Evolutionary conservation across 176 grass and related monocot species (phyloP), one percentile per base, ranked within the genome.

Genomic region (Carex myosuroides): DNA sequence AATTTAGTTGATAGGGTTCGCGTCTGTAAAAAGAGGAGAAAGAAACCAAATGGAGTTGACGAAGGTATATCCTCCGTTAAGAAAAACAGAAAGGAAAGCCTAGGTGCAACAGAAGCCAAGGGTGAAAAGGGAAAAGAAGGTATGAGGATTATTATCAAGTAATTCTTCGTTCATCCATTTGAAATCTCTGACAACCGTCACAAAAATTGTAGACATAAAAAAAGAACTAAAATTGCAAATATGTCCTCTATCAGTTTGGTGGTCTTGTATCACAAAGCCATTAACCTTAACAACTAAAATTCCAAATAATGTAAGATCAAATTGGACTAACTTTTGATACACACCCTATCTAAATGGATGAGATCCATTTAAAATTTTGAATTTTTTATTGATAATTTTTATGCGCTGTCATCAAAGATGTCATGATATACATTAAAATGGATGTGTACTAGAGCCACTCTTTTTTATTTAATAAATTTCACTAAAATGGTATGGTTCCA

Each of bases 1-100:
- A 63, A 65, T 39, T 35, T 60, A 64, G 55, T 61, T 13, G 41
- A 72, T 64, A 60, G 60, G 68, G 22, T 87, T 74, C 52, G 69
- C 22, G 62, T 29, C 16, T 86, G 70, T 56, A 70, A 70, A 8
- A 35, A 62, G 21, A 50, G 69, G 64, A 88, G 26, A 68, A 84
- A 26, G 81, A 88, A 84, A 76, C 35, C 32, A 24, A 60, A 88
- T 42, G 60, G 35, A 42, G 32, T 13, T 65, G 79, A 65, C 0
- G 79, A 37, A 61, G 55, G 37, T 42, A 65, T 82, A 4, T 9
- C 54, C 12, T 8, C 35, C 3, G 12, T 65, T 82, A 82, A 78
- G 73, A 78, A 78, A 78, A 56, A 16, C 4, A 56, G 13, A 24
- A 78, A 78, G 46, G 73, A 78, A 56, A 78, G 30, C 24, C 11